These are phyloP conservation scores for Aspergillus calidoustus DNA, from an alignment of 2,329 filamentous ascomycete species.

Conservation along the genomic window DNA sequence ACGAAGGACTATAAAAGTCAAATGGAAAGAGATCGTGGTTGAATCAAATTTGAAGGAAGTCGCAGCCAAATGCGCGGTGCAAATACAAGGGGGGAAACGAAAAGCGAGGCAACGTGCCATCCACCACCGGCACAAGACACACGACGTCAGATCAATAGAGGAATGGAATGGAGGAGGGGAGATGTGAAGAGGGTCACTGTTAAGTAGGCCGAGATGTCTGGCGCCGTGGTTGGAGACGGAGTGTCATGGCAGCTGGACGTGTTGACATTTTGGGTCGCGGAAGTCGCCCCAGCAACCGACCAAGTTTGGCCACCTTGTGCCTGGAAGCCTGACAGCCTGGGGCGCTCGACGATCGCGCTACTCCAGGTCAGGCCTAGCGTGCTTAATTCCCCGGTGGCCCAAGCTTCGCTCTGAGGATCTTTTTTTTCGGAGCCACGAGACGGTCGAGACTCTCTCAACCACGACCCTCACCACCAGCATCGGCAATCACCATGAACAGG, in stretches of 20 bases:
- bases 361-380: conserved; percentile 16
- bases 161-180: conserved; percentile 17
- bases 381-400: conserved; percentile 16
- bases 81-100: conserved; percentile 15
- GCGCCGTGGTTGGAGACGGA: conserved; percentile 3
- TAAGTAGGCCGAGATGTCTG: conserved; percentile 11
- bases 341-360: conserved; percentile 22
- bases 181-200: conserved; percentile 12
- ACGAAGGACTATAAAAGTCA: conserved; percentile 28
- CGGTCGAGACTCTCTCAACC: conserved; percentile 3
- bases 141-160: conserved; percentile 18
- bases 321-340: conserved; percentile 23
- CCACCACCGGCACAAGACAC: conserved; percentile 21
- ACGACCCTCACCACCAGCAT: not conserved
- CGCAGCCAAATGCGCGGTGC: conserved; percentile 18
- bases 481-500: conserved; percentile 23
- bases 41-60: conserved; percentile 14
- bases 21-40: conserved; percentile 18
- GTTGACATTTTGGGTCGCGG: conserved; percentile 36
- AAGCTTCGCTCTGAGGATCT: conserved; percentile 18
- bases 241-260: conserved; percentile 18
- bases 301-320: conserved; percentile 11
- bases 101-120: conserved; percentile 21
- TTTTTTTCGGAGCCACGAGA: conserved; percentile 13
- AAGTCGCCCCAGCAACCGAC: conserved; percentile 40